These are phyloP conservation scores for Suillus spraguei DNA, from an alignment of 768 basidiomycete genomes.

Conservation along the genomic window DNA sequence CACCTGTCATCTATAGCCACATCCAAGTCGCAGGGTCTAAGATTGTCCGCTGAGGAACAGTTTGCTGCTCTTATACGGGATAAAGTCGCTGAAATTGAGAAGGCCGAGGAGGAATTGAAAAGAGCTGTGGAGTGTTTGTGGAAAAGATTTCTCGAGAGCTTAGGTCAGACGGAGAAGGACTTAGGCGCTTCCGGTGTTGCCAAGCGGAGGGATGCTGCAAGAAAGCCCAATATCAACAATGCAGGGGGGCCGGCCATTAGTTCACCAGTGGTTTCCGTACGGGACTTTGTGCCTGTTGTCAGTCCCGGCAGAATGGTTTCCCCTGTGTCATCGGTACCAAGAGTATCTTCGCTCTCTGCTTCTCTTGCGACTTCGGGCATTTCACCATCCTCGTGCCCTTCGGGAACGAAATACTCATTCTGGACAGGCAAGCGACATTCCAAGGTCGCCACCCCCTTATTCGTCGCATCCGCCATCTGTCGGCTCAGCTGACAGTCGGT, in stretches of 20 bases:
- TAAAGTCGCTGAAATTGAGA: slow-evolving; percentile 59
- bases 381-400: slow-evolving; percentile 52
- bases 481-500: slow-evolving; percentile 25
- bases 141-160: slow-evolving; percentile 54
- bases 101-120: slow-evolving; percentile 53
- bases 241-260: slow-evolving; percentile 29
- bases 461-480: slow-evolving; percentile 38
- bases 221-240: slow-evolving; percentile 21
- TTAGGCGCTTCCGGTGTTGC: slow-evolving; percentile 23
- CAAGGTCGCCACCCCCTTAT: slow-evolving; percentile 36
- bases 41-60: slow-evolving; percentile 59
- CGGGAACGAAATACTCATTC: slow-evolving; percentile 21
- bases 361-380: slow-evolving; percentile 62
- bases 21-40: slow-evolving; percentile 53
- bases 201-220: slow-evolving; percentile 23
- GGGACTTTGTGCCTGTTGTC: slow-evolving; percentile 57
- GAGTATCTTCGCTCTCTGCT: slow-evolving; percentile 68
- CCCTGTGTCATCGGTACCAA: slow-evolving; percentile 40
- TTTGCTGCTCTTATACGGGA: slow-evolving; percentile 53
- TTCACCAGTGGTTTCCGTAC: slow-evolving; percentile 44
- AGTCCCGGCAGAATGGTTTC: slow-evolving; percentile 39
- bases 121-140: slow-evolving; percentile 65
- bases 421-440: slow-evolving; percentile 20
- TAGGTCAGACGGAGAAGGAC: slow-evolving; percentile 47
- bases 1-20: slow-evolving; percentile 64